phyloP scores from a whole-genome alignment of 768 basidiomycete species.

The Mycena haematopus region DNA sequence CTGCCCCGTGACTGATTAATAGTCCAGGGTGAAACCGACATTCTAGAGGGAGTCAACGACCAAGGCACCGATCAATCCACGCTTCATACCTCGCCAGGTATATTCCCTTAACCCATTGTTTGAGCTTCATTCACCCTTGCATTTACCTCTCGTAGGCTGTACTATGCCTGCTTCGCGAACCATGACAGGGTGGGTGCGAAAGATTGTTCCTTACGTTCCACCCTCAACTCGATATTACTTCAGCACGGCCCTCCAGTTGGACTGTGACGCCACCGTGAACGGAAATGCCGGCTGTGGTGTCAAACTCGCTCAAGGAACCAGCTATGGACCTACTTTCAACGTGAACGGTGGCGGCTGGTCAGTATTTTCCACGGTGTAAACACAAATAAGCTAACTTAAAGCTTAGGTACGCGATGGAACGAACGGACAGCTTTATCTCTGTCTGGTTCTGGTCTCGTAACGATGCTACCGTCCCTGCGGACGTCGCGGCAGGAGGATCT shows the following conservation, averaged over 20 bases:
- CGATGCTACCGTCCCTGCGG: constrained; percentile 50
- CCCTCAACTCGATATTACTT: no score
- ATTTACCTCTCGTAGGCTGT: constrained; percentile 51
- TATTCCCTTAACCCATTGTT: no score
- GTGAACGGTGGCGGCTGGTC: constrained; percentile 65
- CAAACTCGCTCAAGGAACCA: constrained; percentile 41
- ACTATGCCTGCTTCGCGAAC: constrained; percentile 48
- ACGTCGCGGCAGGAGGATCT: constrained; percentile 47
- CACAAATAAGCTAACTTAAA: no score
- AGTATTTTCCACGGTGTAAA: constrained; percentile 16
- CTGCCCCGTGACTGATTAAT: no score
- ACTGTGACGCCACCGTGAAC: constrained; percentile 54
- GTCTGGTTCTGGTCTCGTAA: constrained; percentile 78
- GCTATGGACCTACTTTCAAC: constrained; percentile 68
- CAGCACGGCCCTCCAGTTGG: constrained; percentile 41
- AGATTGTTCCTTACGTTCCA: no score
- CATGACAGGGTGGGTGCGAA: constrained; percentile 52
- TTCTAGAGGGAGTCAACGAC: constrained; percentile 56
- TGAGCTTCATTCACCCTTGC: no score
- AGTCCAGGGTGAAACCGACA: constrained; percentile 47
- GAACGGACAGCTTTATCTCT: constrained; percentile 60
- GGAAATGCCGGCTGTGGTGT: constrained; percentile 59
- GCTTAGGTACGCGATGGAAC: constrained; percentile 63
- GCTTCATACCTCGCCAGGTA: constrained; percentile 49
- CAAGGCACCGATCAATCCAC: constrained; percentile 47